phyloP scores from a whole-genome alignment of 441 rosid genomes.

The Corymbia citriodora region DNA sequence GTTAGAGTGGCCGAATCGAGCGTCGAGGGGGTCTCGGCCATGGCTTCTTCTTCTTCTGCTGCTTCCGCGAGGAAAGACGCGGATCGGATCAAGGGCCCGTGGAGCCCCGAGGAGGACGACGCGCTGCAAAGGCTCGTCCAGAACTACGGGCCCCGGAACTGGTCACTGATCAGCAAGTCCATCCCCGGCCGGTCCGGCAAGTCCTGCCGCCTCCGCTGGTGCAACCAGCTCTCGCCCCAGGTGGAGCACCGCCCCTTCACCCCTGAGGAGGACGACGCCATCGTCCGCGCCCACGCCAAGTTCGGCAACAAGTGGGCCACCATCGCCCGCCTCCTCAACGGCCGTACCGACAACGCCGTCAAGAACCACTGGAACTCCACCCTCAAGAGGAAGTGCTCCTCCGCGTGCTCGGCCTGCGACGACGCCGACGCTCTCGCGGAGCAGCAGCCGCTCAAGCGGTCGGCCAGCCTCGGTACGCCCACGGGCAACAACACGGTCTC shows the following conservation, averaged over 20 bases:
- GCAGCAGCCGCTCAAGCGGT: conserved; percentile 50
- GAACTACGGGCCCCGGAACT: conserved; percentile 59
- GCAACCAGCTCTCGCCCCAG: conserved; percentile 76
- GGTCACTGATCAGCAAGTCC: conserved; percentile 76
- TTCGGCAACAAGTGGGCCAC: conserved; percentile 83
- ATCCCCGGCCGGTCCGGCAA: conserved; percentile 78
- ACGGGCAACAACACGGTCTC: conserved; percentile 23
- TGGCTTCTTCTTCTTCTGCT: conserved; percentile 25
- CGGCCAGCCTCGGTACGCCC: conserved; percentile 42
- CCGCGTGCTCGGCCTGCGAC: conserved; percentile 22
- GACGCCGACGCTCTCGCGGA: conserved; percentile 9
- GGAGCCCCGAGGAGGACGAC: conserved; percentile 80
- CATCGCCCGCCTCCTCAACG: conserved; percentile 63
- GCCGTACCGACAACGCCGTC: conserved; percentile 72
- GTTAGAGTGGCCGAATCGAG: not conserved
- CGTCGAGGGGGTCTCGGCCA: not conserved
- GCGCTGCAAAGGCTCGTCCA: conserved; percentile 50
- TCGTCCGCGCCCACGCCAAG: conserved; percentile 52
- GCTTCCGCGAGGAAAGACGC: conserved; percentile 19
- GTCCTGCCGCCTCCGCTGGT: conserved; percentile 75
- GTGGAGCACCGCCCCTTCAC: conserved; percentile 69
- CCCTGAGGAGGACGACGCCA: conserved; percentile 54
- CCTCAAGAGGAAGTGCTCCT: conserved; percentile 54
- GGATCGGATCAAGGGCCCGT: conserved; percentile 81
- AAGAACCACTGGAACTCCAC: conserved; percentile 84